A percentile compares a stretch with the other conserved stretches of the same genome.
Evolutionary conservation across 169 alveolate genomes (phyloP).

Genomic region (Plasmodium coatneyi): DNA sequence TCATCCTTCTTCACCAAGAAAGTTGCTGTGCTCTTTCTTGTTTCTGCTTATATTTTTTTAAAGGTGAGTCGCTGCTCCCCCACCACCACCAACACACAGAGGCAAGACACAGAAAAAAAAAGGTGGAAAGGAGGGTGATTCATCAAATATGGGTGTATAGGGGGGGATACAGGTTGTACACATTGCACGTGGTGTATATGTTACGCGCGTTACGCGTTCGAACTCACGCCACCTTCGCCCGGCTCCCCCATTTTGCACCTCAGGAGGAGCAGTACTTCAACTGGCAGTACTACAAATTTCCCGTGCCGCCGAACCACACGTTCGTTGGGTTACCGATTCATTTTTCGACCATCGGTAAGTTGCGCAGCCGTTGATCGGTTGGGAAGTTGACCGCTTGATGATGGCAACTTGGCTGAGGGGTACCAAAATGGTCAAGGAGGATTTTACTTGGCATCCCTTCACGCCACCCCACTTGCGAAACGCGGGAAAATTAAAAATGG

Average conservation of each 20-base stretch:
- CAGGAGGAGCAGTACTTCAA: slow-evolving; percentile 87
- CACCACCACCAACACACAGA: too few relatives aligned
- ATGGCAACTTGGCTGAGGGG: background rate
- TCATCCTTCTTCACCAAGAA: background rate
- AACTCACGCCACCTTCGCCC: background rate
- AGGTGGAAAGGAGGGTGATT: too few relatives aligned
- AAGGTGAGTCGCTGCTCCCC: slow-evolving; percentile 11
- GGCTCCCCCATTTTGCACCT: background rate
- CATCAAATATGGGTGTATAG: too few relatives aligned
- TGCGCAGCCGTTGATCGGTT: background rate
- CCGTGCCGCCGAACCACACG: slow-evolving; percentile 87
- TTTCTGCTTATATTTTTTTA: background rate
- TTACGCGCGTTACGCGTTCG: too few relatives aligned
- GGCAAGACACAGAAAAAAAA: too few relatives aligned
- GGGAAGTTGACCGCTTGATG: background rate
- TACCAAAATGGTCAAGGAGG: background rate
- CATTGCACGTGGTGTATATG: too few relatives aligned
- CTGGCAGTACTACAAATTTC: slow-evolving; percentile 86
- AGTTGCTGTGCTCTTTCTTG: background rate
- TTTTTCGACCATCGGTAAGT: slow-evolving; percentile 81
- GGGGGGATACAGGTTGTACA: too few relatives aligned
- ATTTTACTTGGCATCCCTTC: background rate
- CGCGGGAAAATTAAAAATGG: background rate
- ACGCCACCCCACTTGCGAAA: background rate
- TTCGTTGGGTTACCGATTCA: slow-evolving; percentile 89